Percentiles rank a stretch among this genome's conserved stretches.
Conservation (phyloP, 1,284 basidiomycete species). For the Malassezia pachydermatis region DNA sequence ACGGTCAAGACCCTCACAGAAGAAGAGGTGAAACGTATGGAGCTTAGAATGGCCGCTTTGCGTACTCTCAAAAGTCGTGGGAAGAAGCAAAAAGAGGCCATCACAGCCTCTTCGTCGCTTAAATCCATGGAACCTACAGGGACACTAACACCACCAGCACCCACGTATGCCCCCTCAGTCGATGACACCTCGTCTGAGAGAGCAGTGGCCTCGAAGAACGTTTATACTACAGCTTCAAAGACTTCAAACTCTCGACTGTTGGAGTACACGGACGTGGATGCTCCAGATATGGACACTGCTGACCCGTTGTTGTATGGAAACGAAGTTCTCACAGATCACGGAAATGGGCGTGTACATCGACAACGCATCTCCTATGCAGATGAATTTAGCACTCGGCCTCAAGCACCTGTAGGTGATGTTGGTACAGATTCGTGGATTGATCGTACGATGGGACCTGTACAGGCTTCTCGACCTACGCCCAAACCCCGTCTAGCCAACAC, state of each 20-base stretch:
- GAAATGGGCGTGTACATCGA: not conserved
- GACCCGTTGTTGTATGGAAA: not conserved
- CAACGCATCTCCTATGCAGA: conserved; percentile 15
- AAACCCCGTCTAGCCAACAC: not conserved
- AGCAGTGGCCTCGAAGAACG: no score
- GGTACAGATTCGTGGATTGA: not conserved
- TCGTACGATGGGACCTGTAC: not conserved
- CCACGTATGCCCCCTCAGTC: no score
- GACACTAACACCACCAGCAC: no score
- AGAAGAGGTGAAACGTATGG: conserved; percentile 1
- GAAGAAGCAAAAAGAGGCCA: not conserved
- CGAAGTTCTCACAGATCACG: not conserved
- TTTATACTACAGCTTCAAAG: no score
- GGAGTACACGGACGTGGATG: conserved; percentile 2
- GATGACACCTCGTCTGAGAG: no score
- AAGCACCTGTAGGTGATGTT: conserved; percentile 2
- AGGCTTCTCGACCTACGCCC: no score
- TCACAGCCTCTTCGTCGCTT: no score
- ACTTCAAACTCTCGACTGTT: no score
- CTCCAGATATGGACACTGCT: not conserved
- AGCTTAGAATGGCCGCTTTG: conserved; percentile 3
- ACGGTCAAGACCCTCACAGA: not conserved
- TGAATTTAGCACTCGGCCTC: conserved; percentile 2
- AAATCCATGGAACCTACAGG: no score
- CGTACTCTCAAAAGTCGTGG: not conserved